Evolutionary conservation across 371 early-diverging fungal genomes (phyloP).

Genomic region (Circinella minor): DNA sequence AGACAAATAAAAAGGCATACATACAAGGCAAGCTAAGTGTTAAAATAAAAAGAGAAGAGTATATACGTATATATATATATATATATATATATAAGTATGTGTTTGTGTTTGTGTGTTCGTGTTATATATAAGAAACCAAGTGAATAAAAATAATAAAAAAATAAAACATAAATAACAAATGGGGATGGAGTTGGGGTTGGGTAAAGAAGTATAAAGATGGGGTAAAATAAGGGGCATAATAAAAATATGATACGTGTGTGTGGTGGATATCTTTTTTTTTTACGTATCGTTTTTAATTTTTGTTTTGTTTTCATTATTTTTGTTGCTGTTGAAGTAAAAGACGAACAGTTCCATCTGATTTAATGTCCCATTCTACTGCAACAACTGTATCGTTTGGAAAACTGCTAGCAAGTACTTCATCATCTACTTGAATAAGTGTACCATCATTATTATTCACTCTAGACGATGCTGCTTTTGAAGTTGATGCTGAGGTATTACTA

Average conservation of each 20-base stretch:
- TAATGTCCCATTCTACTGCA: constrained; percentile 30
- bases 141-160: not conserved
- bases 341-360: constrained; percentile 24
- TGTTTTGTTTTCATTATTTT: not conserved
- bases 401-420: constrained; percentile 14
- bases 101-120: not conserved
- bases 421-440: constrained; percentile 20
- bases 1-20: constrained; percentile 13
- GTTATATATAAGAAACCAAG: too few relatives aligned
- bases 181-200: too few relatives aligned
- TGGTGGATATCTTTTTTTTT: too few relatives aligned
- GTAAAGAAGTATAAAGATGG: not conserved
- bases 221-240: not conserved
- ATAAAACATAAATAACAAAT: constrained; percentile 11
- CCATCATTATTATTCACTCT: not conserved
- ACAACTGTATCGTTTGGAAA: constrained; percentile 16
- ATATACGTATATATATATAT: too few relatives aligned
- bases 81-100: not conserved
- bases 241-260: not conserved
- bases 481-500: not conserved
- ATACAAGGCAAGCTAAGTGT: constrained; percentile 4
- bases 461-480: not conserved
- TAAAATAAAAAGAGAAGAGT: not conserved
- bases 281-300: too few relatives aligned
- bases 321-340: constrained; percentile 18